Evolutionary conservation across 345 rosid genomes (phyloP).

Genomic region (Punica granatum): DNA sequence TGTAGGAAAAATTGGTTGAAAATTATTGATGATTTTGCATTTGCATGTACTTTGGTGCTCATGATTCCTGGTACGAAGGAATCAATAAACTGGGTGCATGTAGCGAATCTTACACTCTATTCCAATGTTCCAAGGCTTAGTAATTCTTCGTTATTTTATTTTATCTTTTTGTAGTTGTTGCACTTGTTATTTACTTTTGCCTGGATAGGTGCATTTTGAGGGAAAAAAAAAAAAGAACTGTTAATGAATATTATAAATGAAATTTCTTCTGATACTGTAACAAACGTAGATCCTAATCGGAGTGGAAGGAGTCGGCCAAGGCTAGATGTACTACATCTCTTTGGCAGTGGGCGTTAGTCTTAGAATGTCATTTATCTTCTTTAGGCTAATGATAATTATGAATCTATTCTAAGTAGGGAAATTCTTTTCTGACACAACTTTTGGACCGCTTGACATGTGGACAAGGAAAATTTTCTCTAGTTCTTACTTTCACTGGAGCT

Average conservation of each 20-base stretch:
- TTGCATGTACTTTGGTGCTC: neutral
- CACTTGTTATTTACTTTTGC: neutral
- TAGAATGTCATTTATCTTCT: too few relatives aligned
- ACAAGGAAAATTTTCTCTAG: neutral
- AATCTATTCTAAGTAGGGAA: too few relatives aligned
- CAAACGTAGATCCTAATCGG: neutral
- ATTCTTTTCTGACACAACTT: neutral
- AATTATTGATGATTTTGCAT: neutral
- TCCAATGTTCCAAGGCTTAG: neutral
- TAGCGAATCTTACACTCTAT: too few relatives aligned
- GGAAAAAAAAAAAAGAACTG: too few relatives aligned
- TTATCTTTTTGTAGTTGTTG: neutral
- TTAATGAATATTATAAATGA: neutral
- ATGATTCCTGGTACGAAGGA: too few relatives aligned
- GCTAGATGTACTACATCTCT: too few relatives aligned
- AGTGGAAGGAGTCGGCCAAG: neutral
- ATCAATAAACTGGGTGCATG: too few relatives aligned
- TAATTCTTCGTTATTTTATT: too few relatives aligned
- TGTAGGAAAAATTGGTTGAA: neutral
- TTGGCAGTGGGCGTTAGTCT: too few relatives aligned
- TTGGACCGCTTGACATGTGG: neutral
- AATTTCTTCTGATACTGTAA: too few relatives aligned
- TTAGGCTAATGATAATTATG: too few relatives aligned
- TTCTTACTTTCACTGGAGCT: neutral
- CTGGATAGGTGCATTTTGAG: neutral